These are phyloP conservation scores for Xylariaceae sp. DNA, from an alignment of 2,329 filamentous ascomycete genomes.

Conservation along the genomic window DNA sequence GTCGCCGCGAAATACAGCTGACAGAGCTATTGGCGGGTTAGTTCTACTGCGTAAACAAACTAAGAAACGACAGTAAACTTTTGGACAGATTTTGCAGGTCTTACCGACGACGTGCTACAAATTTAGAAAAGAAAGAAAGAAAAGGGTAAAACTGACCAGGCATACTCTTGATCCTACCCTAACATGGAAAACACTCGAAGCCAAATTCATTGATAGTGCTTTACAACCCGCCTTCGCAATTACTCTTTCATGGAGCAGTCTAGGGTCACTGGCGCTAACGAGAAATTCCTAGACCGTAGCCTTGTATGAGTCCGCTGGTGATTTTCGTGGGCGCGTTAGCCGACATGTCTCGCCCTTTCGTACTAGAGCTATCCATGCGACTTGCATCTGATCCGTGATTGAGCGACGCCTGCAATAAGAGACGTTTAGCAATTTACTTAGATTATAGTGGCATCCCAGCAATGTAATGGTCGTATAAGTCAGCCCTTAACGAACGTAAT, in stretches of 20 bases:
- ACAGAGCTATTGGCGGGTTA: not conserved
- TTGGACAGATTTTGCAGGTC: not conserved
- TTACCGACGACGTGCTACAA: not conserved
- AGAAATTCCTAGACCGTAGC: slow-evolving; percentile 18
- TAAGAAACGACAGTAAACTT: too few relatives aligned
- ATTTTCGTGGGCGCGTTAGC: not conserved
- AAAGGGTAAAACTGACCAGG: too few relatives aligned
- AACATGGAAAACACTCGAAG: too few relatives aligned
- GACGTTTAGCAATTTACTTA: not conserved
- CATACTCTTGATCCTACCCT: too few relatives aligned
- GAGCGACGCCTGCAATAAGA: not conserved
- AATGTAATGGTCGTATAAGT: too few relatives aligned
- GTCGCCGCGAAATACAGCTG: too few relatives aligned
- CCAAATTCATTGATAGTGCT: too few relatives aligned
- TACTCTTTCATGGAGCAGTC: not conserved
- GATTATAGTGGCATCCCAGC: too few relatives aligned
- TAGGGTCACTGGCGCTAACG: slow-evolving; percentile 12
- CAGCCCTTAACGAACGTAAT: not conserved
- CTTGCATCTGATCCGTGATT: not conserved
- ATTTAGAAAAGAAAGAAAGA: not conserved
- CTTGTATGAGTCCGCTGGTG: slow-evolving; percentile 11
- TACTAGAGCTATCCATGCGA: too few relatives aligned
- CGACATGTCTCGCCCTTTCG: too few relatives aligned
- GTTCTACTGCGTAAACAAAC: not conserved
- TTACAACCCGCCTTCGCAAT: too few relatives aligned